Base-by-base conservation (phyloP, 2,329 filamentous ascomycete species). In the Colletotrichum cordylinicola region DNA sequence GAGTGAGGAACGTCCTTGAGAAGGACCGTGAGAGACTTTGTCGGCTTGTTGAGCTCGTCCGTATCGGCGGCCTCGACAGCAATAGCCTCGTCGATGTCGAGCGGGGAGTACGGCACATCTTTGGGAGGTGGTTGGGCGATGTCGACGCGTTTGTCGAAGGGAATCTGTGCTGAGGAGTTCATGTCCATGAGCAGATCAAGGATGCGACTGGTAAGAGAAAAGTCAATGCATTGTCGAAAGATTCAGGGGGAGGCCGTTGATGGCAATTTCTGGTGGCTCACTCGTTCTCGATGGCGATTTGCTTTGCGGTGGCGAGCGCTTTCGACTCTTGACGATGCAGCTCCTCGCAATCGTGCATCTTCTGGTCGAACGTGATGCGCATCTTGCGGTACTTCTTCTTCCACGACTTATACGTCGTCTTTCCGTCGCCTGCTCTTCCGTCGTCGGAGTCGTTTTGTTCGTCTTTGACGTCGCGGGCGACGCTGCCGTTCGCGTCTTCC, bases 321-420 rank as follows among this genome's bases (percentile, higher is more conserved):
- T 94, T 93, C 83, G 95, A 94, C 84, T 97, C 96, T 70, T 94
- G 90, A 80, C 92, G 92, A 85, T 97, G 97, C 76, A 97, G 89
- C 70, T 93, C 91, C 85, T 98, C 97, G 83, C 95, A 94, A 78
- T 95, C 92, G 73, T 93, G 91, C 91, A 96, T 95, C 81, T 92
- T 92, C 67, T 92, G 89, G 80, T 97, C 94, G 82, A 97, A 98
- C 33, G 90, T 88, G 83, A 94, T 90, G 85, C 94, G 93, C 92
- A 97, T 95, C 90, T 98, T 98, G 81, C 94, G 94, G 85, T 98
- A 99, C 88, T 99, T 99, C 87, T 98, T 98, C 90, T 95, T 95
- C 89, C 90, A 94, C 60, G 92, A 94, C 82, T 91, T 93, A 84
- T 93, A 92, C 6, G 87, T 90, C 81, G 86, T 88, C 84, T 87